Evolutionary conservation across 202 grass and related monocot genomes (phyloP), one percentile per base, ranked within the genome.

Genomic region (Carex sylvatica): DNA sequence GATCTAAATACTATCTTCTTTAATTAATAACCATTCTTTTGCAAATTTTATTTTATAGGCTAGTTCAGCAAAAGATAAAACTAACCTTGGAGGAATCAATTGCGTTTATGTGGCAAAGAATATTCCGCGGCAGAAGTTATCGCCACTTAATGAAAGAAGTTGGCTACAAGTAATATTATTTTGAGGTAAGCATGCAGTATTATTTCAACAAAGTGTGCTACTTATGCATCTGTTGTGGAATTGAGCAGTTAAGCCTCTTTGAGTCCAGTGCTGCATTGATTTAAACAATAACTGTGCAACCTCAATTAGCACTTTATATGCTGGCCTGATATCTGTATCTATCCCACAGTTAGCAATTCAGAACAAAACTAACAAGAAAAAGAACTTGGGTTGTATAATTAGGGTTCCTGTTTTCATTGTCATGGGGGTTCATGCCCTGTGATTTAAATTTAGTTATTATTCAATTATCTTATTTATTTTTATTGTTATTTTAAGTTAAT

Each of bases 121-220:
- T 91, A 71, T 85, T 98, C 67, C 86, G 88, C 68, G 91, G 92
- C 1, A 88, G 93, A 82, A 95, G 91, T 84, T 99, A 99, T 86
- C 89, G 96, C 13, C 93, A 99, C 62, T 92, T 95, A 33, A 93
- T 95, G 92, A 99, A 93, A 79, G 92, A 95, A 92, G 54, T 90
- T 46, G 89, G 92, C 80, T 99, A 95, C 82, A 99, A 99, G 78
- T 94, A 95, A 33, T 52, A 77, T 42, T 65, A 15, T 56, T 71
- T 56, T 77, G 19, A 77, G 52, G 73, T 26, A 56, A 77, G 28
- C 73, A 77, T 15, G 1, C 15, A 36, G 20, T 24, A 71, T 22
- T 71, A 47, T 71, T 24, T 71, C 38, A 61, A 46, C 38, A 70
- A 70, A 71, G 68, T 49, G 68, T 42, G 9, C 9, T 19, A 13